Evolutionary conservation across 805 yeast genomes (phyloP).

Genomic region (Sugiyamaella lignohabitans): DNA sequence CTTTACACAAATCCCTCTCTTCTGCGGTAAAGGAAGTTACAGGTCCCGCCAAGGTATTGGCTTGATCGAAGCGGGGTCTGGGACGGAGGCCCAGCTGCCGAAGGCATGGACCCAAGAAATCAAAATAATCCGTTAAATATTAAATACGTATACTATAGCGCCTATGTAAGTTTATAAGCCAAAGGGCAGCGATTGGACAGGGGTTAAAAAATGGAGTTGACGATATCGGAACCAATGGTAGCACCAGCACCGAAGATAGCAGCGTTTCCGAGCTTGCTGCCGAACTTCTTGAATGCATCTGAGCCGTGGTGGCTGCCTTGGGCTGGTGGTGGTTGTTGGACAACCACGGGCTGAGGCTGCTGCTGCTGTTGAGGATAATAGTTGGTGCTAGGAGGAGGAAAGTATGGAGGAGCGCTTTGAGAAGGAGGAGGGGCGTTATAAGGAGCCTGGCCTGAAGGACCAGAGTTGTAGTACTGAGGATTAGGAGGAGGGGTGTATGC

Average conservation of each 20-base stretch:
- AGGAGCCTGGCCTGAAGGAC: conserved; percentile 16
- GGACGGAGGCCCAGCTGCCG: not conserved
- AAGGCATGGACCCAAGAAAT: too few species aligned
- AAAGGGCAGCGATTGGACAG: too few species aligned
- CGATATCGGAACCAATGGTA: conserved; percentile 76
- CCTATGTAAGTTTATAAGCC: too few species aligned
- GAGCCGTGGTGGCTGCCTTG: conserved; percentile 1
- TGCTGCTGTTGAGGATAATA: conserved; percentile 25
- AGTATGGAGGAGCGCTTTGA: conserved; percentile 21
- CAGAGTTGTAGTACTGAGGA: conserved; percentile 6
- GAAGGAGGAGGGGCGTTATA: conserved; percentile 13
- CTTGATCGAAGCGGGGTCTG: too few species aligned
- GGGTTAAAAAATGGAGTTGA: conserved; percentile 33
- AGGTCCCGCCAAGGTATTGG: too few species aligned
- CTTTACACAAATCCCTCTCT: too few species aligned
- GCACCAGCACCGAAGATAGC: conserved; percentile 97
- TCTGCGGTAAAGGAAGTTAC: too few species aligned
- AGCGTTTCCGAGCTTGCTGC: conserved; percentile 82
- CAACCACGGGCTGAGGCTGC: conserved; percentile 19
- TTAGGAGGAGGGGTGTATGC: conserved; percentile 2
- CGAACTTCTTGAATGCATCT: conserved; percentile 46
- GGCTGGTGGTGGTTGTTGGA: conserved; percentile 12
- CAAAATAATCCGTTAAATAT: too few species aligned
- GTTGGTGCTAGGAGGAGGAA: conserved; percentile 46
- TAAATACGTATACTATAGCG: too few species aligned